Base-by-base conservation (phyloP, 139 green algal genomes). In the Micromonas commoda region DNA sequence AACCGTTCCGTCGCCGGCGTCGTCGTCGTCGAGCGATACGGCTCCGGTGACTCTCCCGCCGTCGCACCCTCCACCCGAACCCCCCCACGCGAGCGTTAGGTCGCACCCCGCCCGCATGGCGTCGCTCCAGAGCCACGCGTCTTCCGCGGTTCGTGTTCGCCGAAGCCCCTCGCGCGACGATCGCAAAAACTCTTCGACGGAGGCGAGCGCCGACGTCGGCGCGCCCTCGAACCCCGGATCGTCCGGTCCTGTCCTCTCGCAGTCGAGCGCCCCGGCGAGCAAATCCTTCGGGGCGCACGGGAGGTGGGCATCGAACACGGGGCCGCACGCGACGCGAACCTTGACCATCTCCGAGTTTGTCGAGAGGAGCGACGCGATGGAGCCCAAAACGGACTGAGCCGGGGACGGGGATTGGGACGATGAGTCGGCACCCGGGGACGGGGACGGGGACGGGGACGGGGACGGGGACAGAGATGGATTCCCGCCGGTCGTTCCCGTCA, bases 241-340 rank as follows among this genome's bases (percentile, higher is more conserved):
- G 16, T 57, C 45, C 9, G 45, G 45, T 9, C 45, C 45, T 9
- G 9, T 16, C 9, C 45, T 9, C 16, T 57, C 45, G 16, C 9
- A 57, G 16, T 57, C 45, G 9, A 57, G 16, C 45, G 45, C 45
- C 45, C 45, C 45, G 9, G 45, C 9, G 9, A 57, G 45, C 45
- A 57, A 57, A 9, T 76, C 51, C 71, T 67, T 38, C 87, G 33
- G 2, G 84, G 65, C 33, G 83, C 68, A 64, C 85, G 81, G 2
- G 85, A 71, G 70, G 90, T 85, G 19, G 81, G 82, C 34, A 83
- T 63, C 64, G 28, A 64, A 51, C 33, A 1, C 54, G 45, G 1
- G 71, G 23, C 29, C 57, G 52, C 77, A 64, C 76, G 28, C n/a
- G 68, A 34, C 45, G 45, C 45, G 45, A 57, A 57, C 45, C 16